Base-by-base conservation (phyloP, 2,329 filamentous ascomycete genomes). In the Eutypella sp. region DNA sequence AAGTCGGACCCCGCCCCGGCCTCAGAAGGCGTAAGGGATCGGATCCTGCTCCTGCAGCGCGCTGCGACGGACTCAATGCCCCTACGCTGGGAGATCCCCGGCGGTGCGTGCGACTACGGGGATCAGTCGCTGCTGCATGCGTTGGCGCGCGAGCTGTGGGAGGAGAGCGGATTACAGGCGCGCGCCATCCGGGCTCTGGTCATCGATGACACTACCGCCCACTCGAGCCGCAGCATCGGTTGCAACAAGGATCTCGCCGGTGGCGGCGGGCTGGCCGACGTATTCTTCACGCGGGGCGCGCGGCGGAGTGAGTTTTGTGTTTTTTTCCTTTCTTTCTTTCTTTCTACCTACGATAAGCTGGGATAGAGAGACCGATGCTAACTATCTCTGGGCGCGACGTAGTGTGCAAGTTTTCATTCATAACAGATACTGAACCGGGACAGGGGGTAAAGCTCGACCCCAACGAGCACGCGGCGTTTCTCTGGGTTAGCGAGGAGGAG, bases 11-110 rank as follows among this genome's bases (percentile, higher is more conserved):
- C 41, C 15, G 15, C 31, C 16, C 39, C 40, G 13, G 34, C 10
- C 39, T 24, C 22, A 22, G 34, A 8, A 24, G 15, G 20, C 3
- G 22, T 11, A 31, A 31, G 29, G 7, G 48, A 39, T 51, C 57
- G 56, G 37, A 50, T 71, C n/a, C 61, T 71, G n/a, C 55, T 72
- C 2, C 50, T 71, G 5, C 68, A 70, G 50, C 66, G 67, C 41
- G 65, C 67, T 13, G 49, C 60, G 7, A 54, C 57, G 42, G 67
- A 69, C 47, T 63, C 57, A 4, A 55, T 64, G 47, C 69, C 70
- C 5, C 45, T 60, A 40, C 52, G 50, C 15, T 73, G 70, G 70
- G 70, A 73, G 54, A 48, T 65, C 11, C 70, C 70, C 0, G 70
- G 70, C 10, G 70, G 70, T 19, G 60, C 57, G 4, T 60, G 59